Evolutionary conservation across 2,329 filamentous ascomycete genomes (phyloP), one percentile per base, ranked within the genome.

Genomic region (Aureobasidium sp.): DNA sequence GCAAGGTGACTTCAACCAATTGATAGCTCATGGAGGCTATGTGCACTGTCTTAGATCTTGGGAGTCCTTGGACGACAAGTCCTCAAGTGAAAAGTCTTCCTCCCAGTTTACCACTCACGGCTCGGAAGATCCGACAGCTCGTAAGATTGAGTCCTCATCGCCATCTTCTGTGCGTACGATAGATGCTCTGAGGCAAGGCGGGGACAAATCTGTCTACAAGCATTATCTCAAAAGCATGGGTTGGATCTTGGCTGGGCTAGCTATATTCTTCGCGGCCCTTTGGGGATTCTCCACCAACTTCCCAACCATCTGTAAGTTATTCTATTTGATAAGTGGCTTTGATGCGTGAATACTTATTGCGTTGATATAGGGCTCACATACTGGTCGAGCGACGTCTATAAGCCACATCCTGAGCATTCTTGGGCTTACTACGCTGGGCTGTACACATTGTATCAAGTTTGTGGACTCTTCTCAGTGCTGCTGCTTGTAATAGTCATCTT

Each of bases 171-270:
- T 21, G 21, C 21, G 21, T 21, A 21, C 21, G 21, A 1, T 21
- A 21, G 21, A 21, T 21, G 8, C 27, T 3, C 27, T 30, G n/a
- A 32, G 47, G 7, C 57, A 71, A 70, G 39, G 62, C 53, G 48
- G 63, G 59, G 37, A 64, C 5, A 59, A 59, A 61, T 65, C 64
- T 63, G 66, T 64, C 66, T 47, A 54, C 50, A 54, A 27, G 14
- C 50, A 54, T 27, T 54, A 54, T 14, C n/a, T 54, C 1, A 54
- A 54, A 27, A n/a, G 5, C 7, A 54, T 54, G 50, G 50, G 50
- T 8, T 49, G 47, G 47, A 7, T 34, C 6, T n/a, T 34, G 30
- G 47, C 47, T 9, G 4, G 5, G 10, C 47, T 49, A 3, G 47
- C 10, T 5, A 14, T 49, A 10, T 49, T 34, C 14, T 49, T 13